Evolutionary conservation across 768 basidiomycete genomes (phyloP).

Genomic region (Phaffia australis): DNA sequence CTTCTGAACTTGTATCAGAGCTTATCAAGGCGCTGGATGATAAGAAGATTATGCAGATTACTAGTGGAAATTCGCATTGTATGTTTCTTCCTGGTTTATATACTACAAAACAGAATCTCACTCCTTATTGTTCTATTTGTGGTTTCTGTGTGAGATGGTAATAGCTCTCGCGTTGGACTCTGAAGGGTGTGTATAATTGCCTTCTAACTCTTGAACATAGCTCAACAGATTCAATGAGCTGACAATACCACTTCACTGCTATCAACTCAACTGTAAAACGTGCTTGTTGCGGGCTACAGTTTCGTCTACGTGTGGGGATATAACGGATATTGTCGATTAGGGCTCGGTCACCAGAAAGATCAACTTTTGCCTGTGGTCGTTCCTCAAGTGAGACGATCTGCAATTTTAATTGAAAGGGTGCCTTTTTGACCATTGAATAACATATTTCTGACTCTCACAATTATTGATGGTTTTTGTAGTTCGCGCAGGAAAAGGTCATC

Average conservation of each 20-base stretch:
- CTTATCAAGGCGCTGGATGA: conserved; percentile 62
- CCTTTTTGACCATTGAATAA: too few relatives aligned
- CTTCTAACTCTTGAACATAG: conserved; percentile 6
- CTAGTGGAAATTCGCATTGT: conserved; percentile 75
- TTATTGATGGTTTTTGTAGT: background rate
- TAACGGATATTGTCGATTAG: conserved; percentile 66
- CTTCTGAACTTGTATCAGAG: conserved; percentile 41
- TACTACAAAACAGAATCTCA: background rate
- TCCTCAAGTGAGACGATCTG: conserved; percentile 50
- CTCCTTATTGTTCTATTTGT: background rate
- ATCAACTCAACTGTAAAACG: background rate
- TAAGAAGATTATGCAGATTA: conserved; percentile 67
- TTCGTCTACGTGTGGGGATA: conserved; percentile 31
- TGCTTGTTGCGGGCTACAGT: too few relatives aligned
- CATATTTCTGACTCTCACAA: too few relatives aligned
- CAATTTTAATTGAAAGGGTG: too few relatives aligned
- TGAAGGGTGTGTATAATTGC: conserved; percentile 48
- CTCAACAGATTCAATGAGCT: conserved; percentile 4
- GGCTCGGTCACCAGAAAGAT: conserved; percentile 61
- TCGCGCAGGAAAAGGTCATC: conserved; percentile 41
- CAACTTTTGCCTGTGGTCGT: conserved; percentile 68
- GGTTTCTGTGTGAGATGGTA: background rate
- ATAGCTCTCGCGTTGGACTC: conserved; percentile 58
- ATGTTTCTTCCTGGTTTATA: background rate
- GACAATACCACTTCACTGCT: conserved; percentile 53